phyloP scores from a whole-genome alignment of 164 flowering plant genomes.

The Stephania yunnanensis region DNA sequence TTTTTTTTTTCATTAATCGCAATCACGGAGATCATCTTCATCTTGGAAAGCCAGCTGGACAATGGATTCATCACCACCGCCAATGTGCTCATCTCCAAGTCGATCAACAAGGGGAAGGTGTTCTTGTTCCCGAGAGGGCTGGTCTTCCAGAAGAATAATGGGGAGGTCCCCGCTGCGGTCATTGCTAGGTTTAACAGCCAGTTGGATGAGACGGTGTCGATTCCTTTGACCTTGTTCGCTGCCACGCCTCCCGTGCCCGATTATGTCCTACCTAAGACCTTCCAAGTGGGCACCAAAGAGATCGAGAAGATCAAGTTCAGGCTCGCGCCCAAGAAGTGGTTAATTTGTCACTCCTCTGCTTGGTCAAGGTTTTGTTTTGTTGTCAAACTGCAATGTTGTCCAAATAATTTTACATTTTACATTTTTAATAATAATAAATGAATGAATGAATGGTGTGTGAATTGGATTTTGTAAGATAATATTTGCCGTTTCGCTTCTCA shows the following conservation, averaged over 20 bases:
- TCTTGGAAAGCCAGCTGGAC: slow-evolving; percentile 21
- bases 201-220: slow-evolving; percentile 22
- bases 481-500: no score
- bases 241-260: slow-evolving; percentile 24
- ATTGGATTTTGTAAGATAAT: no score
- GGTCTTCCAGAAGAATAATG: slow-evolving; percentile 19
- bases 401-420: no score
- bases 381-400: no score
- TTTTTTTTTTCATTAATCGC: no score
- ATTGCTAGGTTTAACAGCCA: slow-evolving; percentile 29
- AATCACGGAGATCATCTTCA: slow-evolving; percentile 21
- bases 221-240: slow-evolving; percentile 20
- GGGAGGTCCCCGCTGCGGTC: slow-evolving; percentile 17
- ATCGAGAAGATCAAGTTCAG: slow-evolving; percentile 25
- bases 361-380: no score
- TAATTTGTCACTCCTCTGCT: no score
- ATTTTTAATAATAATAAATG: no score
- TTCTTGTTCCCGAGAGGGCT: slow-evolving; percentile 19
- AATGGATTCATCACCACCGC: slow-evolving; percentile 27
- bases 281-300: slow-evolving; percentile 29
- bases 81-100: slow-evolving; percentile 20
- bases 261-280: slow-evolving; percentile 24
- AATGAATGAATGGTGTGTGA: no score
- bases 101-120: slow-evolving; percentile 9
- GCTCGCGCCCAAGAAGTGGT: background rate